Base-by-base conservation (phyloP, 768 basidiomycete species). In the Boletus vermiculosoides region DNA sequence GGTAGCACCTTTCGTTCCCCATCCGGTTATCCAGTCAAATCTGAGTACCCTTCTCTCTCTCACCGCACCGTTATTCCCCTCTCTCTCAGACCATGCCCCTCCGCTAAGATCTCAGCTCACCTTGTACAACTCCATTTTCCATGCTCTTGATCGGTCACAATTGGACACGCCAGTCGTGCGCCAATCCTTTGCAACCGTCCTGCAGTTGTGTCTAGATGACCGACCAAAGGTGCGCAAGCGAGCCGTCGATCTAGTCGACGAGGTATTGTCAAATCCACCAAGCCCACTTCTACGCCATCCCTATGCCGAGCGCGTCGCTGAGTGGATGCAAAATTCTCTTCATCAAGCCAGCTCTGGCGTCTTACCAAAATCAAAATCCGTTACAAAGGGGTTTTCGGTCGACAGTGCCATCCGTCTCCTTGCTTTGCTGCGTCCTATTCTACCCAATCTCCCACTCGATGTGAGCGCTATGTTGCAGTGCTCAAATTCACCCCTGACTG, bases 151-250 rank as follows among this genome's bases (percentile, higher is more conserved):
- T 60, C 75, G 83, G 28, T 75, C 85, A 0, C 85, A 90, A 45
- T 76, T 97, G 53, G 88, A 91, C 34, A 74, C 71, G 2, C 83
- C 80, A 55, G 80, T 79, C 48, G 79, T 91, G 47, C 86, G 90
- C 39, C 91, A 95, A 69, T 80, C 87, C 3, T 98, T 94, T 78
- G 87, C 89, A 44, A 87, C 90, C 37, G 77, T 97, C 52, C 76
- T 98, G 41, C 88, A 91, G 47, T 75, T 97, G 46, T 87, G 84
- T 63, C 78, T 93, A 44, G 97, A 99, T 74, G 81, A 87, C 5
- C 78, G 97, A 50, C 97, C 97, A 20, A 98, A 98, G 76, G 94
- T 99, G 51, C 85, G 97, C 54, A 94, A 83, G 72, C 85, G 88
- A 67, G 94, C 95, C 23, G 87, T 88, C 45, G 95, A 98, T 66